Conservation (phyloP, 306 rosid species). For the Lotus japonicus region DNA sequence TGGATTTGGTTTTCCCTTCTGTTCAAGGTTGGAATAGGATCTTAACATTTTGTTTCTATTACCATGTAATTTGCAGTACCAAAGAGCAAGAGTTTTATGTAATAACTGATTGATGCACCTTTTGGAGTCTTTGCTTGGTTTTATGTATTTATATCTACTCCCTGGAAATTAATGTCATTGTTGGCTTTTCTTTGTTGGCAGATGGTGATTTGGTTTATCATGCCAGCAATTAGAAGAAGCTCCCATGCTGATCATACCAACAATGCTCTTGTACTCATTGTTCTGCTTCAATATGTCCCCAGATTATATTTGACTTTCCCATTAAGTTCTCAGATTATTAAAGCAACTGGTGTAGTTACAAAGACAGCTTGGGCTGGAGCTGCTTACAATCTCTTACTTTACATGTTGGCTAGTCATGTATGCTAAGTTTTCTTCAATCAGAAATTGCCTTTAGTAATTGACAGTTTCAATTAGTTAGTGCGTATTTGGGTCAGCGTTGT, state of each 20-base stretch:
- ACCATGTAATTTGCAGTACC: no score
- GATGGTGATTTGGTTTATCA: conserved; percentile 85
- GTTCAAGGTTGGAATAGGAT: not conserved
- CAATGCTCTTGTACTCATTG: conserved; percentile 69
- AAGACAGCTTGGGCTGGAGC: conserved; percentile 99
- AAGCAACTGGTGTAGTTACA: conserved; percentile 84
- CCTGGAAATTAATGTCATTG: not conserved
- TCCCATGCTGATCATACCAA: conserved; percentile 68
- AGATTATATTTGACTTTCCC: conserved; percentile 84
- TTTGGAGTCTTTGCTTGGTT: not conserved
- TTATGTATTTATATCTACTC: not conserved
- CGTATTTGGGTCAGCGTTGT: no score
- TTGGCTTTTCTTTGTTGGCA: conserved; percentile 32
- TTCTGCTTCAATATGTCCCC: conserved; percentile 78
- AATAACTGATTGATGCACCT: no score
- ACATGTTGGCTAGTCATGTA: conserved; percentile 97
- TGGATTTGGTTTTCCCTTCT: not conserved
- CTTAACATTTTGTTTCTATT: not conserved
- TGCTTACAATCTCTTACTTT: conserved; percentile 83
- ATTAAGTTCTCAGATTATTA: conserved; percentile 77
- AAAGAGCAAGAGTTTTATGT: no score
- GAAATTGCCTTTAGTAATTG: not conserved
- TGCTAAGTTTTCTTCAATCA: conserved; percentile 12
- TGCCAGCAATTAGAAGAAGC: conserved; percentile 79
- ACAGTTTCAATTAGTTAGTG: no score